Conservation (phyloP, 2,329 filamentous ascomycete species). For the Xylariaceae sp. region DNA sequence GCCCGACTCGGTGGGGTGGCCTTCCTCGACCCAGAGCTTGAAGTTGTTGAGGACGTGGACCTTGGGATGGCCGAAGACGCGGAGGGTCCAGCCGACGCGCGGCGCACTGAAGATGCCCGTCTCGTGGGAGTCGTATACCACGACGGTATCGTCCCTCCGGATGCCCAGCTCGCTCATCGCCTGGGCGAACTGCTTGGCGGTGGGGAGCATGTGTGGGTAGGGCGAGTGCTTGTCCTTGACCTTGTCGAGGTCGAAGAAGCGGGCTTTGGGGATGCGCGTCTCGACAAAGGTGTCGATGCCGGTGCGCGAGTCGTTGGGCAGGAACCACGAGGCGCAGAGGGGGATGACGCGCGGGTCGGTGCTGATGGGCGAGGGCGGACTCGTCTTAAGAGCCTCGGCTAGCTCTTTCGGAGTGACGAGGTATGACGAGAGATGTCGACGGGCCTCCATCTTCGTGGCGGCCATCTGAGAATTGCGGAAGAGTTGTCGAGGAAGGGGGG, state of each 20-base stretch:
- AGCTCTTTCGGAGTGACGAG: conserved; percentile 82
- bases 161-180: conserved; percentile 90
- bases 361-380: conserved; percentile 71
- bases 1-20: conserved; percentile 76
- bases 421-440: conserved; percentile 67
- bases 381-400: conserved; percentile 73
- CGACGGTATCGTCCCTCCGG: conserved; percentile 77
- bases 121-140: conserved; percentile 91
- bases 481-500: conserved; percentile 29
- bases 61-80: conserved; percentile 79
- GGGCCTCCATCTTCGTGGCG: conserved; percentile 32
- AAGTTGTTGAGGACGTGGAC: conserved; percentile 97
- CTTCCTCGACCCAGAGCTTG: conserved; percentile 83
- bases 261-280: conserved; percentile 78
- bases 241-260: conserved; percentile 94
- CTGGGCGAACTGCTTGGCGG: conserved; percentile 70
- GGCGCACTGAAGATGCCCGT: conserved; percentile 92
- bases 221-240: conserved; percentile 82
- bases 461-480: conserved; percentile 29
- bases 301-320: conserved; percentile 82
- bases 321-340: conserved; percentile 90
- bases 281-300: conserved; percentile 77
- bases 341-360: conserved; percentile 80
- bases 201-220: conserved; percentile 95
- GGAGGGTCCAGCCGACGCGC: conserved; percentile 87